Evolutionary conservation across 768 basidiomycete genomes (phyloP).

Genomic region (Mycena sanguinolenta): DNA sequence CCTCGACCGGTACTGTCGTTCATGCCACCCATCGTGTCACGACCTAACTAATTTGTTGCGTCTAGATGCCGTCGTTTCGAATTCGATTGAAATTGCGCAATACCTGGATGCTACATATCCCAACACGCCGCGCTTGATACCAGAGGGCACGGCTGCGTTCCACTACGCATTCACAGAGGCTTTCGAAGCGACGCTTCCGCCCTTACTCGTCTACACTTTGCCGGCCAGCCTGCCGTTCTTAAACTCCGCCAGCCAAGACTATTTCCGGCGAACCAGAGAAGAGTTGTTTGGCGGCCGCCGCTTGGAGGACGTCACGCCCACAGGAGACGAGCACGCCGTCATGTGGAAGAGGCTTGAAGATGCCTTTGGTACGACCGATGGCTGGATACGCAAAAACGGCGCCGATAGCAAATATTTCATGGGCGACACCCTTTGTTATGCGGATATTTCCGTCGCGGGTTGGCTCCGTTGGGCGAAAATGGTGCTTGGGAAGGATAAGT

Average conservation of each 20-base stretch:
- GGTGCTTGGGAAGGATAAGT: slow-evolving; percentile 22
- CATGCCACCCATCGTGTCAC: background rate
- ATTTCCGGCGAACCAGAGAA: slow-evolving; percentile 56
- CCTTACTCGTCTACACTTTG: slow-evolving; percentile 37
- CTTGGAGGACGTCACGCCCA: slow-evolving; percentile 49
- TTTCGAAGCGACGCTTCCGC: slow-evolving; percentile 30
- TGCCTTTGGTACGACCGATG: slow-evolving; percentile 44
- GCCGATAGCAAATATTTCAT: slow-evolving; percentile 50
- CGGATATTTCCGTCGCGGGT: slow-evolving; percentile 26
- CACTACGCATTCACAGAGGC: slow-evolving; percentile 47
- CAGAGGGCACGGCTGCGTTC: slow-evolving; percentile 52
- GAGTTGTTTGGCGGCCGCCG: slow-evolving; percentile 41
- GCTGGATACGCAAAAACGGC: slow-evolving; percentile 47
- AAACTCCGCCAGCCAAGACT: slow-evolving; percentile 49
- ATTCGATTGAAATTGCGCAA: slow-evolving; percentile 61
- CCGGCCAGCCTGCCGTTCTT: slow-evolving; percentile 44
- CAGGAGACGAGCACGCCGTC: slow-evolving; percentile 44
- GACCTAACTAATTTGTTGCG: background rate
- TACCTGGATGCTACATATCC: slow-evolving; percentile 68
- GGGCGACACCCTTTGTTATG: slow-evolving; percentile 42
- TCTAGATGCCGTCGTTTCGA: slow-evolving; percentile 47
- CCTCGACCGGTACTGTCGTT: slow-evolving; percentile 44
- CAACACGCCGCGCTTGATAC: slow-evolving; percentile 51
- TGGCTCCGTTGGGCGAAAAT: slow-evolving; percentile 25
- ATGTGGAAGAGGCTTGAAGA: slow-evolving; percentile 55